These are phyloP conservation scores for Myriosclerotinia curreyana DNA, from an alignment of 2,329 filamentous ascomycete genomes.

Conservation along the genomic window DNA sequence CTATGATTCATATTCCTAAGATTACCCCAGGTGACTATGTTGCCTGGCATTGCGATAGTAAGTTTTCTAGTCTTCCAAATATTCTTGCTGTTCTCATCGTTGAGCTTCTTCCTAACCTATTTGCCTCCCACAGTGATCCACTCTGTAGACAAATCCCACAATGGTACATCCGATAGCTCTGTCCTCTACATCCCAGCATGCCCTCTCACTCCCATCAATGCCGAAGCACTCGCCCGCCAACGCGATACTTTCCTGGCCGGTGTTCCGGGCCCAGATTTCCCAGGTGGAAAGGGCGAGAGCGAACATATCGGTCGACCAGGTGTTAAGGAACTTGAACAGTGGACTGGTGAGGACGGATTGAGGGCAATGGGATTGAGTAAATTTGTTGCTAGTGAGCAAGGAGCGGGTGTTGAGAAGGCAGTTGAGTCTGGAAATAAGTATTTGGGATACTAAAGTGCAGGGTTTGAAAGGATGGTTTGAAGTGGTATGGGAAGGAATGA, in stretches of 20 bases:
- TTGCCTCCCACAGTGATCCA: conserved; percentile 46
- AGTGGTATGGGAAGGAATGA: background rate
- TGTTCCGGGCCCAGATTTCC: conserved; percentile 66
- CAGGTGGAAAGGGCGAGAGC: conserved; percentile 67
- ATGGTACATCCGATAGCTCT: conserved; percentile 69
- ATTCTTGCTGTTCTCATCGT: background rate
- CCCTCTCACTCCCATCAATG: conserved; percentile 72
- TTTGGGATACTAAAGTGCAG: background rate
- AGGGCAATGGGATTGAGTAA: conserved; percentile 54
- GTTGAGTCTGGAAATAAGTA: background rate
- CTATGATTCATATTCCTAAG: conserved; percentile 63
- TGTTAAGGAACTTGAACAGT: conserved; percentile 27
- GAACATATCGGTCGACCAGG: conserved; percentile 48
- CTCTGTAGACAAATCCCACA: conserved; percentile 76
- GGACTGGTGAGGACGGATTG: conserved; percentile 51
- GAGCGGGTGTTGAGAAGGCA: conserved; percentile 2
- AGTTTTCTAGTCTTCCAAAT: background rate
- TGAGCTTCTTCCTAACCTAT: background rate
- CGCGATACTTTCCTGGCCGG: conserved; percentile 67
- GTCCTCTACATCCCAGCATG: conserved; percentile 89
- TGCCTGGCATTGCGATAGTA: conserved; percentile 53
- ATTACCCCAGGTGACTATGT: conserved; percentile 68
- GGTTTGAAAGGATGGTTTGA: background rate
- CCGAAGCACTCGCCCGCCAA: conserved; percentile 68
- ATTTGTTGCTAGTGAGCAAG: background rate